Base-by-base conservation (phyloP, 805 yeast species). In the Kodamaea sagamina region DNA sequence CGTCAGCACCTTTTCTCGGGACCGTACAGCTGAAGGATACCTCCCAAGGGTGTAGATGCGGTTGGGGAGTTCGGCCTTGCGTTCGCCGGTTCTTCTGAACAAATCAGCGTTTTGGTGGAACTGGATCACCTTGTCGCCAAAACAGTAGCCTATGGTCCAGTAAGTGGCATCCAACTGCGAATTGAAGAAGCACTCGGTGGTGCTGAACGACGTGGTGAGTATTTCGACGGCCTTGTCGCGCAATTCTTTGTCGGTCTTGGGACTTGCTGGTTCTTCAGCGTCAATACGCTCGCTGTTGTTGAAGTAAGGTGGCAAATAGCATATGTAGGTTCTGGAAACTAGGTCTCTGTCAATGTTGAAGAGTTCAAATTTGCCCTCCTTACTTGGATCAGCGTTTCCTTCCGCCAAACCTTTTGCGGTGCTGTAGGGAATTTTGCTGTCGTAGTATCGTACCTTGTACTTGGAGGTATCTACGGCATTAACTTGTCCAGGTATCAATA, bases 101-200 rank as follows among this genome's bases (percentile, higher is more conserved):
- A 51, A 47, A 9, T 49, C 54, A 7, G 49, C 24, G 16, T 59
- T 59, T 32, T 65, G 65, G 48, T 76, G 82, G 55, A 68, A 76
- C 54, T 80, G 86, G 10, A 68, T 61, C 28, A 80, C 55, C 35
- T 69, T 66, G 44, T 68, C 72, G 4, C 75, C 78, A 46, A 64
- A 70, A 52, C 84, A 78, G 41, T 70, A 71, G 3, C 68, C 73
- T 49, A 74, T 78, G 9, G 75, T 72, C 82, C 84, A 80, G 55
- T 77, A 80, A n/a, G 72, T 75, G 27, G 68, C 65, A 29, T 55
- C 54, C 12, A 54, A 36, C 4, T 55, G 59, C 25, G 52, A 51
- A 4, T 58, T 53, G 44, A 54, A 61, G 1, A 56, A 44, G 44
- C 72, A 65, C 5, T 40, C 34, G 3, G 51, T 29, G 7, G 49